phyloP scores from a whole-genome alignment of 768 basidiomycete genomes.

The Boletus rufocinnamomeus region DNA sequence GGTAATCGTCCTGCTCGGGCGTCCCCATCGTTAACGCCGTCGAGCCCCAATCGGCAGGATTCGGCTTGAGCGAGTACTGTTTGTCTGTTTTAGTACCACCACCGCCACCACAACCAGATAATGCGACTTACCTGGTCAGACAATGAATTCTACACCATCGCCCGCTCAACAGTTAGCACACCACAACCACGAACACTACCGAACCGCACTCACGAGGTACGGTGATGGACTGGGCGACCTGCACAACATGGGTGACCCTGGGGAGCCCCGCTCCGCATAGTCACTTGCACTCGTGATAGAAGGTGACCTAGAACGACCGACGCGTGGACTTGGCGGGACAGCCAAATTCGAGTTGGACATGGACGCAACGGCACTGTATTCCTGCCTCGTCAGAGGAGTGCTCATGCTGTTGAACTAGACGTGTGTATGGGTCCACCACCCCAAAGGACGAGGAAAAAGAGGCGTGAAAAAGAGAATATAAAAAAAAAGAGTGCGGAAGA shows the following conservation, averaged over 20 bases:
- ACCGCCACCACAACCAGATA: not conserved
- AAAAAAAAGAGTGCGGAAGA: constrained; percentile 21
- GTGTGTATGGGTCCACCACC: not conserved
- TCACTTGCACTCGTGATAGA: constrained; percentile 23
- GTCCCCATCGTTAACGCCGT: constrained; percentile 42
- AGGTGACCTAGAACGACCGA: constrained; percentile 19
- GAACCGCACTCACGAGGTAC: constrained; percentile 24
- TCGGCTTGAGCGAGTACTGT: constrained; percentile 42
- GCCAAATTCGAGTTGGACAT: constrained; percentile 25
- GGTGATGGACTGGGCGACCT: constrained; percentile 33
- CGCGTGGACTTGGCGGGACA: constrained; percentile 18
- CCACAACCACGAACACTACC: not conserved
- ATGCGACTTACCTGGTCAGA: constrained; percentile 25
- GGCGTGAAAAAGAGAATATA: not conserved
- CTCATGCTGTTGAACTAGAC: constrained; percentile 24
- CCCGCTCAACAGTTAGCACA: not conserved
- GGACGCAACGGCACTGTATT: constrained; percentile 31
- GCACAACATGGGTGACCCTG: constrained; percentile 9
- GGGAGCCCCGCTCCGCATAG: constrained; percentile 18
- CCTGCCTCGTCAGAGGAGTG: constrained; percentile 28
- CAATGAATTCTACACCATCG: constrained; percentile 27
- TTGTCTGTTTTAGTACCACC: not conserved
- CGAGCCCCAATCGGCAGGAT: constrained; percentile 54
- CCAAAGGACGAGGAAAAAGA: not conserved
- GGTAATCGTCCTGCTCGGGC: constrained; percentile 61